These are phyloP conservation scores for Colletotrichum higginsianum DNA, from an alignment of 2,329 filamentous ascomycete genomes.

Conservation along the genomic window DNA sequence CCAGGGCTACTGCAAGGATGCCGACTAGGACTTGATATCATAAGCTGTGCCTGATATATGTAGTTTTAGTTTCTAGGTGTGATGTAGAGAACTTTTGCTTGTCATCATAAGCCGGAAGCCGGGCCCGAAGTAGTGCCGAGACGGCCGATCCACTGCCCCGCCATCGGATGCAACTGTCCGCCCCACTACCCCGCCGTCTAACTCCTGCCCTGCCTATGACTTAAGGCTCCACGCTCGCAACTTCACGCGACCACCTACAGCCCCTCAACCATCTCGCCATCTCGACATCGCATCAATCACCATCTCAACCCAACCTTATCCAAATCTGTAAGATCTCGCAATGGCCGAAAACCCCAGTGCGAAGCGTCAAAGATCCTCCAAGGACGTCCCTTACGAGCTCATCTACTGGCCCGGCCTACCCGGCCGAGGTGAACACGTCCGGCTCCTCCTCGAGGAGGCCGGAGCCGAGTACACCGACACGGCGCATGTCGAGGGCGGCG, in stretches of 20 bases:
- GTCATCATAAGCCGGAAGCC: too few relatives aligned
- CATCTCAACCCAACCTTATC: neutral
- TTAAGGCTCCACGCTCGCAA: slow-evolving; percentile 13
- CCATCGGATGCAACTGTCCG: slow-evolving; percentile 23
- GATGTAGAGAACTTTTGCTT: too few relatives aligned
- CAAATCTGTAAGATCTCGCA: neutral
- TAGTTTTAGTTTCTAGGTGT: too few relatives aligned
- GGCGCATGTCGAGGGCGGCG: slow-evolving; percentile 63
- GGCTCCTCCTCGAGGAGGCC: slow-evolving; percentile 80
- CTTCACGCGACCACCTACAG: neutral
- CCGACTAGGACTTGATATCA: neutral
- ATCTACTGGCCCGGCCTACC: slow-evolving; percentile 82
- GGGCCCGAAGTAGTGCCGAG: too few relatives aligned
- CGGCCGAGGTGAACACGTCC: slow-evolving; percentile 82
- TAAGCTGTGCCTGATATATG: too few relatives aligned
- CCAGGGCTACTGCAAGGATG: slow-evolving; percentile 5
- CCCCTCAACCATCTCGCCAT: neutral
- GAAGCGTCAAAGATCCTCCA: slow-evolving; percentile 53
- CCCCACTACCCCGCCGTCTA: slow-evolving; percentile 29
- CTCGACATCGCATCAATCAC: neutral
- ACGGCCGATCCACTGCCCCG: slow-evolving; percentile 9
- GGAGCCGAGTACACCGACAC: slow-evolving; percentile 76
- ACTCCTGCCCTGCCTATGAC: slow-evolving; percentile 31
- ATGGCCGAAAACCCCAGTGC: slow-evolving; percentile 43
- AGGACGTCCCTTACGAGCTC: slow-evolving; percentile 71